These are phyloP conservation scores for Candida maris DNA, from an alignment of 805 yeast genomes.

Conservation along the genomic window DNA sequence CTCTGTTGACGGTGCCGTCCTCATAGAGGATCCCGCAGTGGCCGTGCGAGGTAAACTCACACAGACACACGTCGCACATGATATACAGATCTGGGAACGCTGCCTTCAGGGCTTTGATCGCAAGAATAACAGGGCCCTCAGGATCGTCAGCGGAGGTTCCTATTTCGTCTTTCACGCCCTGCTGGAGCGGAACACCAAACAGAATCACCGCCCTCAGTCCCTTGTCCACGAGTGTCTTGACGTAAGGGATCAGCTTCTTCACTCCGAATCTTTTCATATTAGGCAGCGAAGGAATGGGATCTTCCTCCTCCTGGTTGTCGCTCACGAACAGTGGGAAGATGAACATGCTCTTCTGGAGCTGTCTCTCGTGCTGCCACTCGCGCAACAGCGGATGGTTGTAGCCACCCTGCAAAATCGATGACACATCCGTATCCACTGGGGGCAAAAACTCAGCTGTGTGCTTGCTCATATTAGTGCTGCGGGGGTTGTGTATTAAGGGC, in stretches of 20 bases:
- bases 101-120: conserved; percentile 59
- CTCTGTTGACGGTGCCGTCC: conserved; percentile 82
- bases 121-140: conserved; percentile 86
- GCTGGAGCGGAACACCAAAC: conserved; percentile 85
- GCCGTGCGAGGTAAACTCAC: conserved; percentile 97
- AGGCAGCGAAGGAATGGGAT: conserved; percentile 73
- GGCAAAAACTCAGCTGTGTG: conserved; percentile 73
- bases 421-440: conserved; percentile 53
- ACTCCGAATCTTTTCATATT: conserved; percentile 85
- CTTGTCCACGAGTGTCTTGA: conserved; percentile 63
- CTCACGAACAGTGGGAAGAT: conserved; percentile 88
- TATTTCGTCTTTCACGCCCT: conserved; percentile 68
- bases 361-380: conserved; percentile 88
- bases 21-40: conserved; percentile 91
- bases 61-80: conserved; percentile 91
- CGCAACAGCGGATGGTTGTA: conserved; percentile 87
- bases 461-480: conserved; percentile 11
- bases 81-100: conserved; percentile 81
- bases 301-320: conserved; percentile 77
- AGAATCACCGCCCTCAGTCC: conserved; percentile 84
- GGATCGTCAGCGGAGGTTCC: conserved; percentile 97
- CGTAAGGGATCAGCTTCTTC: conserved; percentile 71
- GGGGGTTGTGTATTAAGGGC: too few relatives aligned
- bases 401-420: conserved; percentile 88
- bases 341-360: conserved; percentile 80